Base-by-base conservation (phyloP, 306 rosid species). In the Argentina anserina region DNA sequence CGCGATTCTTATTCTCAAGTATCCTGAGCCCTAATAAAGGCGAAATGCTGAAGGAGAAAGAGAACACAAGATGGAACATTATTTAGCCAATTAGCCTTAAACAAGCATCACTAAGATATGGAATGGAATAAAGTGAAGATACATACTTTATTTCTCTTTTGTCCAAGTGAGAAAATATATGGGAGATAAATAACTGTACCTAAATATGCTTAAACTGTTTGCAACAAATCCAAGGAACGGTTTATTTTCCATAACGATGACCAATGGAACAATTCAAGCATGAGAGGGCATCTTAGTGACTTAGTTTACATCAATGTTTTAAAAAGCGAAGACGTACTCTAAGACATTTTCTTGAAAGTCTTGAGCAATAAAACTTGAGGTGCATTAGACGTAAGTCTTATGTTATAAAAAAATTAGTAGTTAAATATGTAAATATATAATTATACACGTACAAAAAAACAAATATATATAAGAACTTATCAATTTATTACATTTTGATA, bases 241-340 rank as follows among this genome's bases (percentile, higher is more conserved):
- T 17, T 26, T 13, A 0, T 3, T 11, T 11, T 56, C 17, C 36
- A 26, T 6, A 23, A 59, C 79, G 63, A 52, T 52, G 21, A 52
- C 86, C 90, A 85, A 90, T 90, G 91, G 81, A 85, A 90, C 90
- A 88, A 81, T 84, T 78, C 56, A 81, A 83, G 76, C 77, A 37
- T 25, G 64, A 15, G 62, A 82, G 40, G 15, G 21, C 14, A 9
- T 52, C 58, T 52, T 52, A 52, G 50, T 17, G n/a, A n/a, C n/a
- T n/a, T n/a, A n/a, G n/a, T n/a, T n/a, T n/a, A n/a, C n/a, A n/a
- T n/a, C n/a, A n/a, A n/a, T n/a, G n/a, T n/a, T n/a, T n/a, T n/a
- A n/a, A n/a, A n/a, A n/a, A n/a, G n/a, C n/a, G n/a, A n/a, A n/a
- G n/a, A n/a, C n/a, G n/a, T n/a, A n/a, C n/a, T n/a, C n/a, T n/a